These are phyloP conservation scores for Heteromeles arbutifolia DNA, from an alignment of 306 rosid genomes.

Conservation along the genomic window DNA sequence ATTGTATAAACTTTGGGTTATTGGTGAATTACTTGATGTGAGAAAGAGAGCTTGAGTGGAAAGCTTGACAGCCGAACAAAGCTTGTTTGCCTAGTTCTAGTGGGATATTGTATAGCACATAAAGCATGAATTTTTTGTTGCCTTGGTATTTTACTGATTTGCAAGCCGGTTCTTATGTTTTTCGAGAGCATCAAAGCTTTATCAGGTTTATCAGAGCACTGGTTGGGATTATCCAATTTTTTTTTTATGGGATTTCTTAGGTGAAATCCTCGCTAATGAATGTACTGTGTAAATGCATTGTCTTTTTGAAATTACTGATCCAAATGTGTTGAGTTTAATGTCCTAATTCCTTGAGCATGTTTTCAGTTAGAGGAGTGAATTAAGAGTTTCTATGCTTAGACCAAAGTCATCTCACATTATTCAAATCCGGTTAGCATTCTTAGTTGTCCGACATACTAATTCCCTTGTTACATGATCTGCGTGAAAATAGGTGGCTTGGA, in stretches of 20 bases:
- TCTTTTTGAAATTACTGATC: background rate
- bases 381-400: background rate
- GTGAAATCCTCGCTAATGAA: background rate
- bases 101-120: background rate
- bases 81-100: background rate
- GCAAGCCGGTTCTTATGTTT: background rate
- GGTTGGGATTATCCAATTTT: background rate
- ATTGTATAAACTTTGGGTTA: too few species aligned
- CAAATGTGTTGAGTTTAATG: background rate
- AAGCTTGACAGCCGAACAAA: background rate
- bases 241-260: background rate
- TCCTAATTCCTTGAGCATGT: background rate
- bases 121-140: background rate
- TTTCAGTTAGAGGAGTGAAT: background rate
- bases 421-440: background rate
- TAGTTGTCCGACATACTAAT: constrained; percentile 12
- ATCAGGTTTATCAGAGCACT: background rate
- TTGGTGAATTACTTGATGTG: too few species aligned
- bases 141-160: background rate
- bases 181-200: background rate
- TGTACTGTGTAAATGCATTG: background rate
- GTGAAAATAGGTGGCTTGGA: constrained; percentile 71
- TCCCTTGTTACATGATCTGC: background rate
- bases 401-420: background rate
- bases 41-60: background rate